Conservation (phyloP, 2,329 filamentous ascomycete species). For the Acarospora socialis region DNA sequence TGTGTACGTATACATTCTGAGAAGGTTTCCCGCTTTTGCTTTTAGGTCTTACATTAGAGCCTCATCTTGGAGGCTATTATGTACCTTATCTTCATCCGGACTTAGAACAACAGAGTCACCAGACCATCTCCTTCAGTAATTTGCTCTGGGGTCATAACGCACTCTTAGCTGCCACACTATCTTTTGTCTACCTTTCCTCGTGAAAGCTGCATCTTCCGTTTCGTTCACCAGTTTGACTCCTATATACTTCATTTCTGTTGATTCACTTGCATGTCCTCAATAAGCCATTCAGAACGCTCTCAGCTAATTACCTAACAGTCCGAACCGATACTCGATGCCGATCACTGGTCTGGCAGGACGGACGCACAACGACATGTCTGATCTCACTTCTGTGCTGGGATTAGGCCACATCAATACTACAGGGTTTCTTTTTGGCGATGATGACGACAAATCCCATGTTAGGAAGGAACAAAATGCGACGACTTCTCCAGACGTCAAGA, state of each 20-base stretch:
- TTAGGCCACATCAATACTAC: conserved; percentile 76
- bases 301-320: conserved; percentile 33
- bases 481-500: conserved; percentile 51
- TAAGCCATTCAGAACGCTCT: conserved; percentile 7
- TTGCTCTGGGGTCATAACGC: too few species aligned
- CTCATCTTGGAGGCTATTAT: too few species aligned
- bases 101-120: too few species aligned
- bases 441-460: conserved; percentile 50
- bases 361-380: conserved; percentile 42
- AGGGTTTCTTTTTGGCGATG: conserved; percentile 73
- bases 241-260: background rate
- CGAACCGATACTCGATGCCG: conserved; percentile 90
- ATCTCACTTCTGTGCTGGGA: conserved; percentile 35
- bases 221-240: conserved; percentile 1
- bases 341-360: conserved; percentile 57
- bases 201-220: conserved; percentile 5
- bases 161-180: too few species aligned
- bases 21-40: too few species aligned
- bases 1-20: too few species aligned
- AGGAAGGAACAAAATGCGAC: conserved; percentile 34
- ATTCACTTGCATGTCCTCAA: conserved; percentile 3
- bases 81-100: too few species aligned
- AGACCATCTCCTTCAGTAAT: too few species aligned
- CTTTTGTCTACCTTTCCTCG: too few species aligned
- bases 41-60: too few species aligned